A percentile compares a stretch with the other conserved stretches of the same genome.
These are phyloP conservation scores for Trametes cingulata DNA, from an alignment of 768 basidiomycete species.

Conservation along the genomic window DNA sequence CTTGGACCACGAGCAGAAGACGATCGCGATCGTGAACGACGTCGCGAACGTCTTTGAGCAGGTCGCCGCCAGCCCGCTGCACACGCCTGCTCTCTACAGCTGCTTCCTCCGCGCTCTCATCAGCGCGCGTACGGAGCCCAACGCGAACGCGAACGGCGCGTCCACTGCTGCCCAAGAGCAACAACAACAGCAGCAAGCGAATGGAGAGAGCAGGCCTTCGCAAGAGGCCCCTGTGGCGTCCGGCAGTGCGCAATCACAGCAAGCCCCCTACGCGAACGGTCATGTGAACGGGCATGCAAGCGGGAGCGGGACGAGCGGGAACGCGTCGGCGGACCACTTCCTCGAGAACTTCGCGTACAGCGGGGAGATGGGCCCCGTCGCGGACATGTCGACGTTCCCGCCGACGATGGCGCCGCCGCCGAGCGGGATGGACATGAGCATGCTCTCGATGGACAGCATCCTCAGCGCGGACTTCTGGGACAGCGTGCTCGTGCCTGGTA, in stretches of 20 bases:
- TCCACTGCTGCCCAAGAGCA: background rate
- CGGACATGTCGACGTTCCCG: slow-evolving; percentile 82
- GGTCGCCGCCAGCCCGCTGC: slow-evolving; percentile 73
- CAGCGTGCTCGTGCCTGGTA: slow-evolving; percentile 82
- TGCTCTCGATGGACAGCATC: slow-evolving; percentile 82
- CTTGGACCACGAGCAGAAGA: slow-evolving; percentile 71
- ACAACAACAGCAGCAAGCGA: slow-evolving; percentile 3
- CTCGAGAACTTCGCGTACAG: slow-evolving; percentile 69
- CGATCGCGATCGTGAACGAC: slow-evolving; percentile 70
- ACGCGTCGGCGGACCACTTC: background rate
- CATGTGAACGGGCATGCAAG: slow-evolving; percentile 2
- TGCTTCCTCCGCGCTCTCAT: slow-evolving; percentile 79
- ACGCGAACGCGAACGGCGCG: slow-evolving; percentile 15
- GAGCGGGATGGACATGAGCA: slow-evolving; percentile 39
- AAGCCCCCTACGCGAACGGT: slow-evolving; percentile 1
- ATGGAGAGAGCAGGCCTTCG: background rate
- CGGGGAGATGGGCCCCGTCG: slow-evolving; percentile 83
- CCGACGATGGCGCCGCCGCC: slow-evolving; percentile 75
- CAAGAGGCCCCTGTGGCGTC: slow-evolving; percentile 16
- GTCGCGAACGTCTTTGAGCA: slow-evolving; percentile 79
- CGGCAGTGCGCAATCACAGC: slow-evolving; percentile 3
- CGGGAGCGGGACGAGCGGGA: slow-evolving; percentile 2
- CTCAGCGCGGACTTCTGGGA: slow-evolving; percentile 85
- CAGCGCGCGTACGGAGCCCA: slow-evolving; percentile 46
- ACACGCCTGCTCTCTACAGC: slow-evolving; percentile 91